Conservation (phyloP, 352 stramenopile genomes). For the Phytophthora aleatoria region DNA sequence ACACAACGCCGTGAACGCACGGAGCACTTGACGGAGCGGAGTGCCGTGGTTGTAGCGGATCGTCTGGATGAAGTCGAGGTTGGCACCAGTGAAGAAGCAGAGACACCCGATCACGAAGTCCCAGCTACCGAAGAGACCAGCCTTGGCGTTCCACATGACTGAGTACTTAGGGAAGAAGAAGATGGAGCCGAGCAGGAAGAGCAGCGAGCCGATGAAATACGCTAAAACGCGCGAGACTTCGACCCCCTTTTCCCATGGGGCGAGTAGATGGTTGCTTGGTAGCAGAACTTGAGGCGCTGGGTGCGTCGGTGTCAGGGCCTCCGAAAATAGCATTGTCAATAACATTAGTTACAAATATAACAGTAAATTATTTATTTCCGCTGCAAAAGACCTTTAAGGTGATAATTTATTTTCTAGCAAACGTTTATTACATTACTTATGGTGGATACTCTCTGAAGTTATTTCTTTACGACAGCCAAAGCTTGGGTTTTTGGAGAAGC, state of each 20-base stretch:
- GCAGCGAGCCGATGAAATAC: conserved; percentile 68
- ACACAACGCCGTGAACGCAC: conserved; percentile 61
- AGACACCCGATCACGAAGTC: conserved; percentile 74
- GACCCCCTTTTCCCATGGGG: conserved; percentile 51
- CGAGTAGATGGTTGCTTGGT: conserved; percentile 14
- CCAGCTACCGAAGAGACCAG: conserved; percentile 66
- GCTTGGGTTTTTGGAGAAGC: no score
- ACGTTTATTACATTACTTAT: no score
- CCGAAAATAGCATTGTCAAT: no score
- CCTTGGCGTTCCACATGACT: conserved; percentile 67
- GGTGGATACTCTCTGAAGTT: no score
- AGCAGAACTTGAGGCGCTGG: conserved; percentile 1
- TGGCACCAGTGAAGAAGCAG: conserved; percentile 65
- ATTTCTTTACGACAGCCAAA: no score
- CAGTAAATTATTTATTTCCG: no score
- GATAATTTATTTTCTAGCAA: no score
- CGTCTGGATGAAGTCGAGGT: conserved; percentile 75
- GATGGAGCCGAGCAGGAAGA: conserved; percentile 81
- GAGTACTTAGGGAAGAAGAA: conserved; percentile 80
- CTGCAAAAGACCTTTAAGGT: no score
- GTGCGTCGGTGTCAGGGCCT: not conserved
- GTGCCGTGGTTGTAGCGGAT: conserved; percentile 64
- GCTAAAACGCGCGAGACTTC: conserved; percentile 51
- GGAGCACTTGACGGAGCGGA: conserved; percentile 50
- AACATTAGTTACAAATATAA: no score